A percentile compares a stretch with the other conserved stretches of the same genome.
These are phyloP conservation scores for Triticum turgidum DNA, from an alignment of 176 grass and related monocot species.

Conservation along the genomic window DNA sequence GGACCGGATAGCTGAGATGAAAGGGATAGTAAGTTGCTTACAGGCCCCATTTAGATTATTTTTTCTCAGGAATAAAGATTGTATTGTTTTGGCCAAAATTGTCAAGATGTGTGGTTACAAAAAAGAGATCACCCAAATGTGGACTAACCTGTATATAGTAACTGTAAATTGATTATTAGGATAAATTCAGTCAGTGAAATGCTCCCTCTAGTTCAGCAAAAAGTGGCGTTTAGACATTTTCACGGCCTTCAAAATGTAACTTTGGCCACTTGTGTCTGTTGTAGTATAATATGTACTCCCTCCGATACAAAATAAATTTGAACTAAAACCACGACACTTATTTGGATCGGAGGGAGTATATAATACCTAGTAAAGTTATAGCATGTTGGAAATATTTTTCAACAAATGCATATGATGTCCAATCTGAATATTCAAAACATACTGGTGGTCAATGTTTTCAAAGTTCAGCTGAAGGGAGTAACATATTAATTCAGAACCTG, in stretches of 20 bases:
- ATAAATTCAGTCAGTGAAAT: background rate
- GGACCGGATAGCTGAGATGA: slow-evolving; percentile 32
- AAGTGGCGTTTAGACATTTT: background rate
- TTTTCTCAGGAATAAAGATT: background rate
- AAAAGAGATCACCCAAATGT: background rate
- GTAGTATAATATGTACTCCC: background rate
- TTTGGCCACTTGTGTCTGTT: background rate
- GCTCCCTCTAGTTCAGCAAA: background rate
- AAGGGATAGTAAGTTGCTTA: slow-evolving; percentile 22
- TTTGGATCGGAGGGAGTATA: too few species aligned
- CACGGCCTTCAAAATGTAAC: too few species aligned
- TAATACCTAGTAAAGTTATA: background rate
- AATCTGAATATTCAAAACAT: background rate
- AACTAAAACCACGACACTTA: too few species aligned
- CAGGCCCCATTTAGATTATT: background rate
- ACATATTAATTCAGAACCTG: background rate
- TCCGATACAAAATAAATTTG: too few species aligned
- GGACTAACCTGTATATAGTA: background rate
- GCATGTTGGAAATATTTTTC: background rate
- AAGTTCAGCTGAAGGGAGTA: background rate
- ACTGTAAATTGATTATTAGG: background rate
- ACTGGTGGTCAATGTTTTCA: background rate
- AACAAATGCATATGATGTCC: background rate
- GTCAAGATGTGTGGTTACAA: background rate
- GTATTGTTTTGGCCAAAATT: background rate